These are phyloP conservation scores for Paecilomyces variotii DNA, from an alignment of 2,329 filamentous ascomycete genomes.

Conservation along the genomic window DNA sequence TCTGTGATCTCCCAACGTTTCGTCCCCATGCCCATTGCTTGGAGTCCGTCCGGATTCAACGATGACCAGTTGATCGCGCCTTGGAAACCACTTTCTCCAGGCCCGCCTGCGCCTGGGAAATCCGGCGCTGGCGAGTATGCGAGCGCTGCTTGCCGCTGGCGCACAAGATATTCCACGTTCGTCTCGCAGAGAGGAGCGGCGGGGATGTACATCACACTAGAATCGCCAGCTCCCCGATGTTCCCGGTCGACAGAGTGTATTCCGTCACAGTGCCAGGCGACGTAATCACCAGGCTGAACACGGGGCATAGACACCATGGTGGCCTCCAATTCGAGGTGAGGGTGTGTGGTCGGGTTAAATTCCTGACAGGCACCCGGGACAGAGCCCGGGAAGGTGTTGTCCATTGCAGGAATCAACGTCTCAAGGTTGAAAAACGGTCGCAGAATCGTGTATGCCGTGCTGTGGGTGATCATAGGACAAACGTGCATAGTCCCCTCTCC, in stretches of 20 bases:
- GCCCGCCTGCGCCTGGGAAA: constrained; percentile 52
- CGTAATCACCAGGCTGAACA: constrained; percentile 65
- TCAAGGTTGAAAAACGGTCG: constrained; percentile 70
- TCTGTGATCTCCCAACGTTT: constrained; percentile 42
- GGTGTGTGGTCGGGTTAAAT: constrained; percentile 55
- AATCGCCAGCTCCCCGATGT: constrained; percentile 64
- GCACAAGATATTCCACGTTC: constrained; percentile 63
- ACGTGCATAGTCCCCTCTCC: constrained; percentile 74
- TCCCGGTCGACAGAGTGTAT: constrained; percentile 79
- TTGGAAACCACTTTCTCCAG: constrained; percentile 33
- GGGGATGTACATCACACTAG: constrained; percentile 82
- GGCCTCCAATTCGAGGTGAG: constrained; percentile 57
- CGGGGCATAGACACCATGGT: constrained; percentile 66
- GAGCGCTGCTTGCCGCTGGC: constrained; percentile 65
- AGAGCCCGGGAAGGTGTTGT: constrained; percentile 58
- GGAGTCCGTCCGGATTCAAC: constrained; percentile 41
- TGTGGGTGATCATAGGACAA: constrained; percentile 66
- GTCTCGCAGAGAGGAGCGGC: constrained; percentile 69
- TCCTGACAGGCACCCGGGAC: constrained; percentile 62
- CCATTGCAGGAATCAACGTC: constrained; percentile 32
- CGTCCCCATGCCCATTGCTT: constrained; percentile 47
- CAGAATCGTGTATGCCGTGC: constrained; percentile 72
- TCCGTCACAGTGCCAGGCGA: constrained; percentile 70
- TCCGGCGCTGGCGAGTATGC: constrained; percentile 60
- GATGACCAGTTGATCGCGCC: constrained; percentile 31